Evolutionary conservation across 2,329 filamentous ascomycete species (phyloP).

Genomic region (Aspergillus sp.): DNA sequence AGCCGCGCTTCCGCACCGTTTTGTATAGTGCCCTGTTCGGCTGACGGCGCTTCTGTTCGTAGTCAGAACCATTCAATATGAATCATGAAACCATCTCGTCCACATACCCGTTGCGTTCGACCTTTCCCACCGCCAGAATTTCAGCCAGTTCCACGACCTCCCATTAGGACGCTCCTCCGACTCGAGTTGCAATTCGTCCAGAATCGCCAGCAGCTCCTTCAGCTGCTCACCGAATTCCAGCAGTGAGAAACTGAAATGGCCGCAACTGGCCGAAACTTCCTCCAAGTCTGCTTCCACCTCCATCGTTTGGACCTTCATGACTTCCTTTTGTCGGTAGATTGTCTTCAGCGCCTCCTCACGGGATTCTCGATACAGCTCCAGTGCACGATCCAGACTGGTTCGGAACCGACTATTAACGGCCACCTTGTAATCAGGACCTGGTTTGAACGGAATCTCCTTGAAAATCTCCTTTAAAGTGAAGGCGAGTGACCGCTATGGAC

Average conservation of each 20-base stretch:
- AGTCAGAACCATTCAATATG: constrained; percentile 3
- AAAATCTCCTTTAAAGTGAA: constrained; percentile 87
- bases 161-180: constrained; percentile 59
- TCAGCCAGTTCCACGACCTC: constrained; percentile 80
- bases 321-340: constrained; percentile 76
- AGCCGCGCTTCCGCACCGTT: constrained; percentile 1
- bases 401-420: constrained; percentile 76
- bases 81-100: neutral
- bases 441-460: constrained; percentile 78
- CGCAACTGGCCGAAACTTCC: constrained; percentile 95
- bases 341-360: constrained; percentile 72
- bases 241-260: constrained; percentile 91
- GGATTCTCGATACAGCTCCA: constrained; percentile 73
- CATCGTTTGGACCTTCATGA: constrained; percentile 65
- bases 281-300: constrained; percentile 90
- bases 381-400: constrained; percentile 74
- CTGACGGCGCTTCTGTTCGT: constrained; percentile 10
- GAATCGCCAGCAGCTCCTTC: constrained; percentile 73
- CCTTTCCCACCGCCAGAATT: constrained; percentile 61
- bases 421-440: constrained; percentile 65
- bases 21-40: constrained; percentile 7
- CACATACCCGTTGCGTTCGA: constrained; percentile 25
- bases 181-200: constrained; percentile 77
- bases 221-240: constrained; percentile 90
- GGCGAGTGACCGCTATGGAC: constrained; percentile 72